phyloP scores from a whole-genome alignment of 768 basidiomycete genomes.

The Pisolithus microcarpus region DNA sequence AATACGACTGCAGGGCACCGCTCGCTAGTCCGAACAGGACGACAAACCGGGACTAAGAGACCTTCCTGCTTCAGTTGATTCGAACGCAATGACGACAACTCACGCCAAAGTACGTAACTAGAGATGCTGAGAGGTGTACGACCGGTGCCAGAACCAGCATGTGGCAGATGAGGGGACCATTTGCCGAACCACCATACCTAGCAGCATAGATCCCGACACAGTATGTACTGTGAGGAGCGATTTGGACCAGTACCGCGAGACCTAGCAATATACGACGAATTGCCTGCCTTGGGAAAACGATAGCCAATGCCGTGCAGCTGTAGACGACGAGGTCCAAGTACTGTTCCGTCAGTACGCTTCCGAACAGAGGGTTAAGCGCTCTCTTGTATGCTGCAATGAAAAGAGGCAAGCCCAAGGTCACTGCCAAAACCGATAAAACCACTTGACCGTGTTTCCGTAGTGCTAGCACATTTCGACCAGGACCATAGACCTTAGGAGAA shows the following conservation, averaged over 20 bases:
- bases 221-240: slow-evolving; percentile 58
- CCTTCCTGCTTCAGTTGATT: neutral
- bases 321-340: slow-evolving; percentile 38
- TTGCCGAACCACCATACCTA: slow-evolving; percentile 42
- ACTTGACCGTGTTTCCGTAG: slow-evolving; percentile 10
- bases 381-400: slow-evolving; percentile 56
- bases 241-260: slow-evolving; percentile 35
- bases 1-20: slow-evolving; percentile 21
- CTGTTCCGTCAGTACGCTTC: slow-evolving; percentile 45
- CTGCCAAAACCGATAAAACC: slow-evolving; percentile 20
- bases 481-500: too few species aligned
- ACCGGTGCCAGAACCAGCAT: slow-evolving; percentile 49
- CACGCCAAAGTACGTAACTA: slow-evolving; percentile 38
- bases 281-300: slow-evolving; percentile 26
- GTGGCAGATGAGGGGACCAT: slow-evolving; percentile 59
- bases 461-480: slow-evolving; percentile 1
- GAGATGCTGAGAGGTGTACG: slow-evolving; percentile 41
- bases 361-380: slow-evolving; percentile 64
- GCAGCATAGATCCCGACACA: slow-evolving; percentile 58
- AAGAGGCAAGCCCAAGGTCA: slow-evolving; percentile 41
- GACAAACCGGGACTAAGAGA: slow-evolving; percentile 16
- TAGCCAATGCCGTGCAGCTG: slow-evolving; percentile 29
- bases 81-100: slow-evolving; percentile 12
- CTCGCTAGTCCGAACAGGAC: slow-evolving; percentile 16
- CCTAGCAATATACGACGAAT: slow-evolving; percentile 18